Evolutionary conservation across 2,329 filamentous ascomycete genomes (phyloP).

Genomic region (Colletotrichum liriopes): DNA sequence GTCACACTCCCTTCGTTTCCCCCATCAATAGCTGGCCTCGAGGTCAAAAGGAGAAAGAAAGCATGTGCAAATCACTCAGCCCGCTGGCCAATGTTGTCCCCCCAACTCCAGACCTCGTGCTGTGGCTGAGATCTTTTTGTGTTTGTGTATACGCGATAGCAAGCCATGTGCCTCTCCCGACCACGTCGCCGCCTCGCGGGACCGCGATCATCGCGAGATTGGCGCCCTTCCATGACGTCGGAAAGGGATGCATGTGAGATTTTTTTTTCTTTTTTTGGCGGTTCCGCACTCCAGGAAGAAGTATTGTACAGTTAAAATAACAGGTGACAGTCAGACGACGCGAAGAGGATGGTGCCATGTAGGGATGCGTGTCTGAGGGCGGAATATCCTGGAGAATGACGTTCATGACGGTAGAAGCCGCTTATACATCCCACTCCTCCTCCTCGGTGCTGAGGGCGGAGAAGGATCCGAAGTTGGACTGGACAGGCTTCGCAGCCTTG

Average conservation of each 20-base stretch:
- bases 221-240: constrained; percentile 34
- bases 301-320: constrained; percentile 44
- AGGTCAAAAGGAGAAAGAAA: constrained; percentile 28
- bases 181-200: constrained; percentile 26
- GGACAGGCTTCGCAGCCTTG: constrained; percentile 50
- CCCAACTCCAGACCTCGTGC: constrained; percentile 42
- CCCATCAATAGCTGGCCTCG: constrained; percentile 26
- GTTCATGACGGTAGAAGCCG: neutral
- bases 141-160: constrained; percentile 33
- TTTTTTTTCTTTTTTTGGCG: constrained; percentile 20
- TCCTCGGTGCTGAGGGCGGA: constrained; percentile 63
- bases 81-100: constrained; percentile 40
- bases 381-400: constrained; percentile 36
- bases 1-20: constrained; percentile 19
- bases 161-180: constrained; percentile 33
- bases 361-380: constrained; percentile 21
- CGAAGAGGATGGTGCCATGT: neutral
- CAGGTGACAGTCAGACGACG: constrained; percentile 40
- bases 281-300: constrained; percentile 41
- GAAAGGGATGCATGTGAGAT: constrained; percentile 22
- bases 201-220: constrained; percentile 19
- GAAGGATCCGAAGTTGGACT: constrained; percentile 61
- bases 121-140: constrained; percentile 36
- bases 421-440: constrained; percentile 68
- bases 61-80: constrained; percentile 43